These are phyloP conservation scores for Suhomyces bokatorum DNA, from an alignment of 1,139 yeast genomes.

Conservation along the genomic window DNA sequence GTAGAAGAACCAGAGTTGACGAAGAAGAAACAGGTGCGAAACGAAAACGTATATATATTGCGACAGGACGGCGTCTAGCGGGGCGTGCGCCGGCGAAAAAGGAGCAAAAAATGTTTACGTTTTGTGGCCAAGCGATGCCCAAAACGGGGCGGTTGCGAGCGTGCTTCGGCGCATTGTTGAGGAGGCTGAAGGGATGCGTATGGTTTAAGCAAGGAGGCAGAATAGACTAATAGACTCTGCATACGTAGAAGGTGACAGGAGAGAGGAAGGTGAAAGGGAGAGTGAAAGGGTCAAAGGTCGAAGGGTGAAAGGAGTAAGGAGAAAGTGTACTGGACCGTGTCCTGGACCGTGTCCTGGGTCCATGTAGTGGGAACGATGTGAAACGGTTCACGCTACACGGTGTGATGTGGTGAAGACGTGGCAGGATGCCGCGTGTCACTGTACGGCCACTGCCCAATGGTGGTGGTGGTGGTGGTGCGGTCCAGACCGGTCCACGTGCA, in stretches of 20 bases:
- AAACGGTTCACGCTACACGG: too few relatives aligned
- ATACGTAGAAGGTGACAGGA: background rate
- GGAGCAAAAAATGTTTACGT: background rate
- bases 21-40: conserved; percentile 1
- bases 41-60: conserved; percentile 7
- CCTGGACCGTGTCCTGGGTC: too few relatives aligned
- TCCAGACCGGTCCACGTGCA: too few relatives aligned
- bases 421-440: too few relatives aligned
- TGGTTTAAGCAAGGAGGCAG: too few relatives aligned
- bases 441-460: too few relatives aligned
- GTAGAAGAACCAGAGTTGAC: conserved; percentile 19
- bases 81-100: conserved; percentile 3
- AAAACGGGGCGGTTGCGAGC: background rate
- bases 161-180: background rate
- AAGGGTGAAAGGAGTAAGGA: too few relatives aligned
- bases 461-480: too few relatives aligned
- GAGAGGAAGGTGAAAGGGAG: background rate
- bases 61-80: background rate
- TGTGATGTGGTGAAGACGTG: too few relatives aligned
- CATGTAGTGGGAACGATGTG: too few relatives aligned
- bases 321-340: too few relatives aligned
- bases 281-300: too few relatives aligned
- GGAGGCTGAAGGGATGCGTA: background rate
- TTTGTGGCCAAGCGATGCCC: background rate
- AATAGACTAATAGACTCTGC: background rate